Conservation (phyloP, 495 filamentous ascomycete species). For the Pseudoneurospora amorphoporcata region DNA sequence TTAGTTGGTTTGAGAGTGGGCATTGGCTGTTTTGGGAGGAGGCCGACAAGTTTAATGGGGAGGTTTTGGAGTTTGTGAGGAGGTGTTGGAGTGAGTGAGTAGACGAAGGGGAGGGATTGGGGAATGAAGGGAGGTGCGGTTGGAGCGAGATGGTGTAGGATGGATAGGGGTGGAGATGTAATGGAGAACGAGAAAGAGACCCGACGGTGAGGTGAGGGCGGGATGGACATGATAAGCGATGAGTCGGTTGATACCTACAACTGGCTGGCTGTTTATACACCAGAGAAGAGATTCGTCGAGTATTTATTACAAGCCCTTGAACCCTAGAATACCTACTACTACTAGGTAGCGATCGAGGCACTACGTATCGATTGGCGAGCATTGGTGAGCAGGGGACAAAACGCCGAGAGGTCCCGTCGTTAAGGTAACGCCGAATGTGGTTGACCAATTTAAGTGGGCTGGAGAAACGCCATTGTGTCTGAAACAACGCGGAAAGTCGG, state of each 20-base stretch:
- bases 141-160: background rate
- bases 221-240: background rate
- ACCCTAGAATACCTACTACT: too few species aligned
- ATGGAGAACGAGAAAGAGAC: background rate
- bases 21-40: constrained; percentile 42
- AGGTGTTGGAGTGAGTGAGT: background rate
- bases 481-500: background rate
- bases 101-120: background rate
- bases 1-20: constrained; percentile 28
- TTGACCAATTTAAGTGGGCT: background rate
- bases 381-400: background rate
- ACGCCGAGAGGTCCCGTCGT: background rate
- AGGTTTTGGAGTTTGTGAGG: constrained; percentile 24
- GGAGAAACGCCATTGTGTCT: background rate
- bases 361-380: background rate
- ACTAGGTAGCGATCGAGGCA: background rate
- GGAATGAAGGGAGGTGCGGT: background rate
- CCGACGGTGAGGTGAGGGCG: background rate
- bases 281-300: background rate
- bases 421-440: background rate
- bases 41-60: constrained; percentile 28
- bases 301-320: background rate
- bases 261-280: background rate
- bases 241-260: background rate
- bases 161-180: too few species aligned